Percentiles rank a stretch among this genome's conserved stretches.
phyloP scores from a whole-genome alignment of 164 flowering plant species.

The Kalanchoe fedtschenkoi region DNA sequence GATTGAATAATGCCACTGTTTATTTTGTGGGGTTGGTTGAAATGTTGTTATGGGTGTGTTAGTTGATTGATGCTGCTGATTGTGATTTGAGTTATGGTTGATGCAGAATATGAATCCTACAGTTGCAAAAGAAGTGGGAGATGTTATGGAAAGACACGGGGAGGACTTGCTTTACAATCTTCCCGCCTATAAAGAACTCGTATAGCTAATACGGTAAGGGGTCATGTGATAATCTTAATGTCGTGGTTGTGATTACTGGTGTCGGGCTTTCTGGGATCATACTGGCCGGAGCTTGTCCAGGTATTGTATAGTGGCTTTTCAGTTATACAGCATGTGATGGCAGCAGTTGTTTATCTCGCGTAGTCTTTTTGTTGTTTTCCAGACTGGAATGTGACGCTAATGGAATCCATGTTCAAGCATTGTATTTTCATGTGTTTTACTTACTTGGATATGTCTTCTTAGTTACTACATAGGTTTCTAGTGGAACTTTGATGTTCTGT shows the following conservation, averaged over 20 bases:
- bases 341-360: too few species aligned
- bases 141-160: too few species aligned
- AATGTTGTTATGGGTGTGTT: not conserved
- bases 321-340: slow-evolving; percentile 82
- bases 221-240: too few species aligned
- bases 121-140: slow-evolving; percentile 42
- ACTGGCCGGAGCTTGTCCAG: slow-evolving; percentile 74
- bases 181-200: slow-evolving; percentile 37
- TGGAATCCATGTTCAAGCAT: slow-evolving; percentile 77
- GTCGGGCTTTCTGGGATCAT: slow-evolving; percentile 85
- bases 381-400: too few species aligned
- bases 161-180: slow-evolving; percentile 77
- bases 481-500: too few species aligned
- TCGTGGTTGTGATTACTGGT: slow-evolving; percentile 79
- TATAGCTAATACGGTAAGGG: slow-evolving; percentile 33
- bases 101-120: slow-evolving; percentile 91
- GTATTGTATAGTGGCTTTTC: slow-evolving; percentile 80
- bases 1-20: too few species aligned
- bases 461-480: too few species aligned
- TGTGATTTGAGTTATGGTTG: slow-evolving; percentile 4
- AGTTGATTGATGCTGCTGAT: not conserved
- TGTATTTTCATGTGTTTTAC: slow-evolving; percentile 55
- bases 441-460: too few species aligned
- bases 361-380: too few species aligned
- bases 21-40: too few species aligned